Conservation (phyloP, 306 rosid species). For the Lathyrus tuberosus region DNA sequence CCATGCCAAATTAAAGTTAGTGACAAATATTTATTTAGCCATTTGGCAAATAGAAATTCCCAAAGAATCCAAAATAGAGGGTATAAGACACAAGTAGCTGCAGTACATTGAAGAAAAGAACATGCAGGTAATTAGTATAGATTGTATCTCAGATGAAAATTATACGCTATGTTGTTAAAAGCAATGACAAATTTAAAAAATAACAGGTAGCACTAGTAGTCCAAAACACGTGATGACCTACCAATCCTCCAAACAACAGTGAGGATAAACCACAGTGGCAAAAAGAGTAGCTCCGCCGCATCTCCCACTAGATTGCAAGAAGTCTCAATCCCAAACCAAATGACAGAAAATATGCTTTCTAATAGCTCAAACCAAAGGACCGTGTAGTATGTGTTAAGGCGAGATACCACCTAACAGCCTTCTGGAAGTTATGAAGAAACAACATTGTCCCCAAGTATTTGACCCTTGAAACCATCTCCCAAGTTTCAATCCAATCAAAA, state of each 20-base stretch:
- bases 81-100: constrained; percentile 66
- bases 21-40: constrained; percentile 5
- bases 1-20: constrained; percentile 41
- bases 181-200: constrained; percentile 18
- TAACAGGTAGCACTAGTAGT: constrained; percentile 16
- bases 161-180: constrained; percentile 19
- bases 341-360: constrained; percentile 58
- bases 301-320: constrained; percentile 55
- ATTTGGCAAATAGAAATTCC: constrained; percentile 49
- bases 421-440: constrained; percentile 84
- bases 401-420: constrained; percentile 81
- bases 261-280: constrained; percentile 69
- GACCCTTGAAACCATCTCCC: constrained; percentile 97
- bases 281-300: constrained; percentile 60
- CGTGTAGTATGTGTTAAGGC: constrained; percentile 54
- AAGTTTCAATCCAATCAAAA: constrained; percentile 93
- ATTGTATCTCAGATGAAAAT: constrained; percentile 19
- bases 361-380: constrained; percentile 56
- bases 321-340: constrained; percentile 61
- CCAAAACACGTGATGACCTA: constrained; percentile 52
- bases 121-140: constrained; percentile 29
- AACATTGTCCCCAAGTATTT: constrained; percentile 96
- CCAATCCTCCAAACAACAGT: constrained; percentile 64
- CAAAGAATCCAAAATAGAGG: constrained; percentile 71
- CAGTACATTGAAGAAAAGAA: constrained; percentile 41